phyloP scores from a whole-genome alignment of 306 rosid species.

The Citrullus amarus region DNA sequence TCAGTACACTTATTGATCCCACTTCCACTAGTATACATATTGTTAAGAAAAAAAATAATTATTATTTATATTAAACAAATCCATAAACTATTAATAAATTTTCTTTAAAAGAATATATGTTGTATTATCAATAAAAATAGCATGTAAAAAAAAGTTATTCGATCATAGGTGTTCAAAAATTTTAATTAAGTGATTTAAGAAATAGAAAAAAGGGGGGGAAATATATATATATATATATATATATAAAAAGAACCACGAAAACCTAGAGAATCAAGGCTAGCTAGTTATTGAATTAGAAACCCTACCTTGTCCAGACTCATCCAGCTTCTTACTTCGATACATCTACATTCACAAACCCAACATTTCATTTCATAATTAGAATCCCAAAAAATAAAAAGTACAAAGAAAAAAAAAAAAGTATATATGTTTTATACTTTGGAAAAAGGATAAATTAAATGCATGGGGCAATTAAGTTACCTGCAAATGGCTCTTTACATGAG shows the following conservation, averaged over 20 bases:
- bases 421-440: no score
- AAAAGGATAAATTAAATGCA: not conserved
- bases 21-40: no score
- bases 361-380: not conserved
- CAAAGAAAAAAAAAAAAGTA: no score
- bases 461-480: conserved; percentile 30
- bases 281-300: not conserved
- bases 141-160: no score
- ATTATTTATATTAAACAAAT: no score
- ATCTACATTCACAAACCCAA: conserved; percentile 33
- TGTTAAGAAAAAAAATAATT: no score
- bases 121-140: no score
- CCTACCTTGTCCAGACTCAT: conserved; percentile 74
- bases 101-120: no score
- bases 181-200: not conserved
- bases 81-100: no score
- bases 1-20: no score
- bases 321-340: conserved; percentile 90
- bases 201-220: not conserved
- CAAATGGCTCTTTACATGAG: conserved; percentile 93
- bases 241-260: not conserved
- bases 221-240: not conserved
- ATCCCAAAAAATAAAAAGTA: not conserved
- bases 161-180: no score
- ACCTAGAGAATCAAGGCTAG: not conserved